These are phyloP conservation scores for Beauveria pseudobassiana DNA, from an alignment of 2,329 filamentous ascomycete genomes.

Conservation along the genomic window DNA sequence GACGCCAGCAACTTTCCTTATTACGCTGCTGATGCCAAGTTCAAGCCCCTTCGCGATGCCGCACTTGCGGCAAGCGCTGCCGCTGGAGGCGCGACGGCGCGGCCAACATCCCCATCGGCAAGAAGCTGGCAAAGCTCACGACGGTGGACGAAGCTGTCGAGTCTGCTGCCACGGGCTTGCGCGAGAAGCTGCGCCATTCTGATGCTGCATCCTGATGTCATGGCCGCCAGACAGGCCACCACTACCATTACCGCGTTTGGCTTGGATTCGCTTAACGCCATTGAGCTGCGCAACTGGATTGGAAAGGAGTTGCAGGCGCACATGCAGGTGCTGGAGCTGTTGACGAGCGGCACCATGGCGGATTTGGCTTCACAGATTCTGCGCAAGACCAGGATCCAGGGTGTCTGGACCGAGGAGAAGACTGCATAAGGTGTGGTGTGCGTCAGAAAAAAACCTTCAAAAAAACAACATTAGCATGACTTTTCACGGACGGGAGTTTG, in stretches of 20 bases:
- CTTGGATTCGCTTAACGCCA: conserved; percentile 41
- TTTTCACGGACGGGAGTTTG: neutral
- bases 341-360: conserved; percentile 35
- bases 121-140: conserved; percentile 13
- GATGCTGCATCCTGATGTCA: conserved; percentile 19
- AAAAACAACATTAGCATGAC: neutral
- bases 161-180: conserved; percentile 16
- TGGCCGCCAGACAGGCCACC: conserved; percentile 15
- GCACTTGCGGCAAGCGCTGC: conserved; percentile 23
- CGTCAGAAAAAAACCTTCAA: neutral
- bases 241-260: conserved; percentile 21
- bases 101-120: conserved; percentile 13
- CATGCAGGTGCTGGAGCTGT: conserved; percentile 44
- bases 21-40: conserved; percentile 48
- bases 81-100: conserved; percentile 5
- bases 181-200: conserved; percentile 28
- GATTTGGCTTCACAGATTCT: conserved; percentile 15
- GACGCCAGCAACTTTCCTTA: conserved; percentile 39
- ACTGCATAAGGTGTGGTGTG: neutral
- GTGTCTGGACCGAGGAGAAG: conserved; percentile 14
- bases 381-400: conserved; percentile 19
- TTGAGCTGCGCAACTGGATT: conserved; percentile 44
- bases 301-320: conserved; percentile 41
- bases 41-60: conserved; percentile 37
- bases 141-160: conserved; percentile 18